Base-by-base conservation (phyloP, 805 yeast genomes). In the Clavispora fructus region DNA sequence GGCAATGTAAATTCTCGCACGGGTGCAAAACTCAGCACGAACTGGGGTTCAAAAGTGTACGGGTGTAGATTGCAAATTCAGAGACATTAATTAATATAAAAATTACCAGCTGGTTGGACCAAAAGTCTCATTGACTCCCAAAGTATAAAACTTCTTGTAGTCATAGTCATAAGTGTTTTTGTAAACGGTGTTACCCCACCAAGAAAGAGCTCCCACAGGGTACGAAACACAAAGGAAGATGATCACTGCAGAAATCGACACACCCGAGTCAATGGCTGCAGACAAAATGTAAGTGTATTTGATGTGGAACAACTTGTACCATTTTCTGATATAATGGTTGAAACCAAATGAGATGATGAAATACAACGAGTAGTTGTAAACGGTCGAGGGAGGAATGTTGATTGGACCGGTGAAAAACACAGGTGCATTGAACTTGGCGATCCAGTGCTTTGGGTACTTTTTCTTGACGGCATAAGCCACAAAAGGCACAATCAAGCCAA, bases 1-100 rank as follows among this genome's bases (percentile, higher is more conserved):
- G 70, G 70, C 50, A 64, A 61, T 57, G 65, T 63, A 64, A 61
- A 52, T 40, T 45, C 59, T 25, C 40, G 41, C 45, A 50, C 42
- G 54, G 37, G 53, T 42, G 51, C 33, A 53, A 16, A 41, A 35
- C 6, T 44, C 45, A 51, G 55, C 25, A 45, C 41, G 45, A 4
- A 4, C 29, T 27, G 29, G 9, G 41, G 17, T 14, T 3, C 23
- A 19, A 5, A 19, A 19, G 23, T 19, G 23, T 19, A 19, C 23
- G 23, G 23, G 23, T 19, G 23, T 19, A 19, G 23, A 5, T 19
- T 19, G 23, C 23, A 19, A 19, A 19, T 19, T 19, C 5, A 19
- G 5, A 4, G 9, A 9, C 29, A 7, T 27, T 27, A 14, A 31
- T 7, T 25, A 28, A 1, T 16, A 19, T 11, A 14, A 14, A n/a